Evolutionary conservation across 2,329 filamentous ascomycete species (phyloP).

Genomic region (Mycosphaerelloides madeirae): DNA sequence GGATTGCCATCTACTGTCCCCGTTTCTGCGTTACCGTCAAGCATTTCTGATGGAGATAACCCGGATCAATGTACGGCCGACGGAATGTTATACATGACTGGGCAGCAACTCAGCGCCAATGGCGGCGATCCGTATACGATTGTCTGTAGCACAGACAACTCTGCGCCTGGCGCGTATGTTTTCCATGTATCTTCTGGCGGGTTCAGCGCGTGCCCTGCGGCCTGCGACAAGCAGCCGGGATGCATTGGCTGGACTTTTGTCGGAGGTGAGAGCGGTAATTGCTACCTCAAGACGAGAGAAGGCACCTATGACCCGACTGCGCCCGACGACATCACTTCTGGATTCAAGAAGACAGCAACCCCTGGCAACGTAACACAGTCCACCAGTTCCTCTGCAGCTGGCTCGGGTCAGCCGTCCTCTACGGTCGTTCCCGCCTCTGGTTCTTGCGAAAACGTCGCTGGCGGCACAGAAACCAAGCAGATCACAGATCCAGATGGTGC

Average conservation of each 20-base stretch:
- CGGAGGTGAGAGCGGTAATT: constrained; percentile 4
- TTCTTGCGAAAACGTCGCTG: neutral
- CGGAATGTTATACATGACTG: neutral
- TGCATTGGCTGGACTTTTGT: constrained; percentile 7
- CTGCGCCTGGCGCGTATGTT: neutral
- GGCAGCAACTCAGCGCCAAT: neutral
- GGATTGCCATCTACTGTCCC: no score
- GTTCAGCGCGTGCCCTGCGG: constrained; percentile 5
- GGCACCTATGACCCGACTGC: constrained; percentile 1
- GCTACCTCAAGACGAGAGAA: constrained; percentile 6
- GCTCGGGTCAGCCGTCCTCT: neutral
- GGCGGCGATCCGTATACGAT: neutral
- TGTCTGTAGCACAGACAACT: neutral
- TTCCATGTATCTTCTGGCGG: constrained; percentile 1
- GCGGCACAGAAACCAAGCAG: neutral
- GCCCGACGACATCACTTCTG: constrained; percentile 2
- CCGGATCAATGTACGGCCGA: neutral
- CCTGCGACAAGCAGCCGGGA: constrained; percentile 4
- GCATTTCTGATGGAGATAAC: no score
- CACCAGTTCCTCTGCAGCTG: neutral
- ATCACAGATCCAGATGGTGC: neutral
- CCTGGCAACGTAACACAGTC: neutral
- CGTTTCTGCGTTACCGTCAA: no score
- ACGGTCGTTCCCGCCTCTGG: neutral
- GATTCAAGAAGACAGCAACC: constrained; percentile 2